These are phyloP conservation scores for Madurella mycetomatis DNA, from an alignment of 2,329 filamentous ascomycete species.

Conservation along the genomic window DNA sequence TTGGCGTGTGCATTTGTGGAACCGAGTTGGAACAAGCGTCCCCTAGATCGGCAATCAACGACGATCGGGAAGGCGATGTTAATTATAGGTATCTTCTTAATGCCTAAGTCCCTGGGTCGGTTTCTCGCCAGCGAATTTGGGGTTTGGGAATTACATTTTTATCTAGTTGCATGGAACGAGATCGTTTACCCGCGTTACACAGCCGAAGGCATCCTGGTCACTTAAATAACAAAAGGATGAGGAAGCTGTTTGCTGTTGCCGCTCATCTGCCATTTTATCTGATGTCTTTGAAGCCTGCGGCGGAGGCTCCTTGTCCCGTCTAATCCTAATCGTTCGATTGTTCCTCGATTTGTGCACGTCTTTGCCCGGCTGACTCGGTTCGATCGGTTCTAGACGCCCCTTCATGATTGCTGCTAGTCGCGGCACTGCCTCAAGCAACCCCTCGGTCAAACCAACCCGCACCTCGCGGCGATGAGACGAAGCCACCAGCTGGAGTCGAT, in stretches of 20 bases:
- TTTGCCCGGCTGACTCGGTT: neutral
- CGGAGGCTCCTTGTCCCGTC: neutral
- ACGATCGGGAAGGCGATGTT: conserved; percentile 1
- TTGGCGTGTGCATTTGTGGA: neutral
- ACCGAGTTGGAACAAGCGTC: neutral
- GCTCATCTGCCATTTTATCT: neutral
- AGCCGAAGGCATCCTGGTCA: too few species aligned
- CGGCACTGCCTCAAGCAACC: neutral
- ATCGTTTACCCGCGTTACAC: neutral
- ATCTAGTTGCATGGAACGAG: neutral
- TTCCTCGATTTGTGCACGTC: neutral
- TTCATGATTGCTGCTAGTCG: too few species aligned
- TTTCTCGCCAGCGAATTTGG: neutral
- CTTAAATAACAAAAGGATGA: neutral
- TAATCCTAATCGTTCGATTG: neutral
- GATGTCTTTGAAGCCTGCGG: neutral
- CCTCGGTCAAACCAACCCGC: too few species aligned
- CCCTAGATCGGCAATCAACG: neutral
- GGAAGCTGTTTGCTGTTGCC: neutral
- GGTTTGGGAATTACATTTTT: neutral
- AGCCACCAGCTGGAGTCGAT: neutral
- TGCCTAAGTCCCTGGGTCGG: neutral
- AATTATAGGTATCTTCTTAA: conserved; percentile 5
- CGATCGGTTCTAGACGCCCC: too few species aligned
- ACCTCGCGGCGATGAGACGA: neutral